These are phyloP conservation scores for Samsoniella hepiali DNA, from an alignment of 2,329 filamentous ascomycete species.

Conservation along the genomic window DNA sequence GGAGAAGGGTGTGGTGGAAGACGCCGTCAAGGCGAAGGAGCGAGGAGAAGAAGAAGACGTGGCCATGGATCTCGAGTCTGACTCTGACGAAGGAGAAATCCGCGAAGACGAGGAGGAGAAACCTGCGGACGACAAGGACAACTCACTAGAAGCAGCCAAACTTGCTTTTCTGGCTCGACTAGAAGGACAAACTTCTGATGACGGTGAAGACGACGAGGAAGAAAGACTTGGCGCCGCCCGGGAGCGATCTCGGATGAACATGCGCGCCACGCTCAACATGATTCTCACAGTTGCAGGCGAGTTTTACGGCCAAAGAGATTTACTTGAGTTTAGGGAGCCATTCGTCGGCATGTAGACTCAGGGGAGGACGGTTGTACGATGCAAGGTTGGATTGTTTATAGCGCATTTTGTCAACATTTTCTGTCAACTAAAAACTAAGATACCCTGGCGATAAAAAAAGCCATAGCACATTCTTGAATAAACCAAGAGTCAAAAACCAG, in stretches of 20 bases:
- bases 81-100: constrained; percentile 38
- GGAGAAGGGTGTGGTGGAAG: constrained; percentile 11
- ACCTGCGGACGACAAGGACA: not conserved
- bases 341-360: constrained; percentile 38
- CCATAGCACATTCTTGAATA: constrained; percentile 6
- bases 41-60: constrained; percentile 31
- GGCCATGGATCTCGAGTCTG: constrained; percentile 42
- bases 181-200: constrained; percentile 26
- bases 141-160: constrained; percentile 46
- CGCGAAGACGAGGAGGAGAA: constrained; percentile 29
- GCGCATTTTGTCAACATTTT: not conserved
- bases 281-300: constrained; percentile 85
- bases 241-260: constrained; percentile 44
- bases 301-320: constrained; percentile 82
- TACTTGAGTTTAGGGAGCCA: constrained; percentile 70
- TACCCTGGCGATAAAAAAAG: constrained; percentile 10
- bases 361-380: not conserved
- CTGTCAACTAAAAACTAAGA: not conserved
- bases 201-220: constrained; percentile 24
- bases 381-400: not conserved
- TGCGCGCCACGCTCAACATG: constrained; percentile 81
- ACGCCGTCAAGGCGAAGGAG: constrained; percentile 23
- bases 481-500: constrained; percentile 1
- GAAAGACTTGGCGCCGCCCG: constrained; percentile 27
- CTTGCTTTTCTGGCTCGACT: constrained; percentile 46